Evolutionary conservation across 495 filamentous ascomycete species (phyloP).

Genomic region (Parmelia sp.): DNA sequence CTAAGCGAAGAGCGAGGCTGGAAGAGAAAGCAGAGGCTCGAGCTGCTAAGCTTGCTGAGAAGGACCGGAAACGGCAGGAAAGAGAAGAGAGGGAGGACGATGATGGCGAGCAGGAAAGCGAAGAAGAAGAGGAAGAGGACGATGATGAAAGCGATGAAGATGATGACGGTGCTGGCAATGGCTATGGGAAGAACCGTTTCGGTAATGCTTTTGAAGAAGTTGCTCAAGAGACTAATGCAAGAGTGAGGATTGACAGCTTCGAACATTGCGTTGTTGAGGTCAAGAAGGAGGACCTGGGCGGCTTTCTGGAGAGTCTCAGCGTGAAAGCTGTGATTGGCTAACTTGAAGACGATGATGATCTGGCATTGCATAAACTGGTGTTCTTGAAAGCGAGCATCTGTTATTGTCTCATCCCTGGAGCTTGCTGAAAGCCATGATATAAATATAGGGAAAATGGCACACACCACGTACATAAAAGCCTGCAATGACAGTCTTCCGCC

Average conservation of each 20-base stretch:
- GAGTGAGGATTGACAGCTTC: conserved; percentile 91
- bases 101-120: conserved; percentile 52
- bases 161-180: conserved; percentile 57
- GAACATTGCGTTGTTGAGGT: conserved; percentile 97
- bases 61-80: conserved; percentile 51
- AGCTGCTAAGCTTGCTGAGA: conserved; percentile 57
- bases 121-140: conserved; percentile 43
- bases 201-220: conserved; percentile 96
- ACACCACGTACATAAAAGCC: background rate
- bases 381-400: conserved; percentile 14
- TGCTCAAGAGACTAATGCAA: conserved; percentile 79
- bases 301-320: conserved; percentile 86
- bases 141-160: conserved; percentile 53
- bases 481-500: background rate
- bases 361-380: background rate
- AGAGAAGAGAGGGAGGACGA: conserved; percentile 33
- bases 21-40: conserved; percentile 58
- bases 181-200: conserved; percentile 76
- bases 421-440: conserved; percentile 3
- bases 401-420: background rate
- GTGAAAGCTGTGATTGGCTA: conserved; percentile 86
- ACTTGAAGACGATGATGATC: background rate
- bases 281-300: conserved; percentile 84
- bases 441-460: conserved; percentile 3
- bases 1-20: conserved; percentile 50